Evolutionary conservation across 352 stramenopile genomes (phyloP), one percentile per base, ranked within the genome.

Genomic region (Thraustochytrium sp.): DNA sequence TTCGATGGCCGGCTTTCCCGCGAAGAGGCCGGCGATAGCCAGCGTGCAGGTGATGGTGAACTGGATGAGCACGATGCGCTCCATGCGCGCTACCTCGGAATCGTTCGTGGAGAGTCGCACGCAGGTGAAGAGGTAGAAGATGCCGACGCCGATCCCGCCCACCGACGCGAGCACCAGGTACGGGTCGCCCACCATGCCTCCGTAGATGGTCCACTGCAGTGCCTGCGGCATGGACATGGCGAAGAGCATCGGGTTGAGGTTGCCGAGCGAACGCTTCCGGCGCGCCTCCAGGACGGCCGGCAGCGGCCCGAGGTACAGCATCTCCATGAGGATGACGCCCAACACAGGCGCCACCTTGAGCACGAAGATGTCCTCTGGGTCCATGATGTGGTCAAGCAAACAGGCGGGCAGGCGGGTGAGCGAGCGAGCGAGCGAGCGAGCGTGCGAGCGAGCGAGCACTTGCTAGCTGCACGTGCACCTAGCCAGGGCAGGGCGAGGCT

Each of bases 241-340:
- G 46, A 72, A 72, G 59, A 72, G 59, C 13, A 72, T 26, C 59
- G 59, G 59, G 59, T 72, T 72, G 59, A 72, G 59, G 36, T 18
- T 49, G 8, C 40, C 59, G 26, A 72, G 59, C 9, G 21, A 16
- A 3, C 59, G 59, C 36, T 72, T 72, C 31, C 46, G 42, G 13
- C 59, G 59, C 26, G 59, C 59, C 26, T 72, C 8, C 26, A 72
- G 59, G 26, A 72, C 46, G 9, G 59, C 34, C 1, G 23, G 26
- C 34, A 72, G 42, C 13, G 59, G 59, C 11, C 59, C 59, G 26
- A 72, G 36, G 59, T 72, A 72, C 59, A 72, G 36, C 5, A 72
- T 21, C 59, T 72, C 59, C 40, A 31, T 72, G 59, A 46, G 11
- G 59, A 72, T 49, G 34, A 49, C 59, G 59, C 59, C 59, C 9